phyloP scores from a whole-genome alignment of 2,329 filamentous ascomycete genomes.

The Mycogone perniciosa region DNA sequence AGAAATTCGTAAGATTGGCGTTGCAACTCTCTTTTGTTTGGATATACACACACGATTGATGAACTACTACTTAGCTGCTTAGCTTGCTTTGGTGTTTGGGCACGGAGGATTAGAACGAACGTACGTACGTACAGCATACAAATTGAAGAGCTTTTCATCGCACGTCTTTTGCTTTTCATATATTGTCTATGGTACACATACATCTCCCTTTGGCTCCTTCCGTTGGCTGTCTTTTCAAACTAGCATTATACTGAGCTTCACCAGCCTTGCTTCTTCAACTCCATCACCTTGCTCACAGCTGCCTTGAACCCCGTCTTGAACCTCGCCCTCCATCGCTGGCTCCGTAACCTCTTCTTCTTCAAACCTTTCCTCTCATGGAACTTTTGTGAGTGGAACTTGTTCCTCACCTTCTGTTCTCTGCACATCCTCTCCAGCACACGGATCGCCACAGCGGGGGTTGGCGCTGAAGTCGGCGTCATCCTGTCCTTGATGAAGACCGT shows the following conservation, averaged over 20 bases:
- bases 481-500: constrained; percentile 33
- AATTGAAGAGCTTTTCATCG: not conserved
- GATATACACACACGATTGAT: constrained; percentile 4
- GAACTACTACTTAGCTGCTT: not conserved
- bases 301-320: constrained; percentile 65
- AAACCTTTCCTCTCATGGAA: constrained; percentile 71
- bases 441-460: constrained; percentile 41
- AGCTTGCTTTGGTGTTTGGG: too few species aligned
- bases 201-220: not conserved
- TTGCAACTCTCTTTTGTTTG: not conserved
- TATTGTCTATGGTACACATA: constrained; percentile 6
- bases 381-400: constrained; percentile 52
- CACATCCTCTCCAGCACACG: constrained; percentile 34
- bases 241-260: constrained; percentile 30
- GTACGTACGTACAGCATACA: not conserved
- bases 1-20: not conserved
- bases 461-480: constrained; percentile 22
- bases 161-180: constrained; percentile 9
- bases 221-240: not conserved
- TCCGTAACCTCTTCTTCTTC: constrained; percentile 69
- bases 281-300: constrained; percentile 56
- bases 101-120: too few species aligned
- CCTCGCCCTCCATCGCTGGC: constrained; percentile 60
- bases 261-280: constrained; percentile 75
- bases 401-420: constrained; percentile 49